Conservation (phyloP, 495 filamentous ascomycete species). For the Pseudotulostoma volvatum region DNA sequence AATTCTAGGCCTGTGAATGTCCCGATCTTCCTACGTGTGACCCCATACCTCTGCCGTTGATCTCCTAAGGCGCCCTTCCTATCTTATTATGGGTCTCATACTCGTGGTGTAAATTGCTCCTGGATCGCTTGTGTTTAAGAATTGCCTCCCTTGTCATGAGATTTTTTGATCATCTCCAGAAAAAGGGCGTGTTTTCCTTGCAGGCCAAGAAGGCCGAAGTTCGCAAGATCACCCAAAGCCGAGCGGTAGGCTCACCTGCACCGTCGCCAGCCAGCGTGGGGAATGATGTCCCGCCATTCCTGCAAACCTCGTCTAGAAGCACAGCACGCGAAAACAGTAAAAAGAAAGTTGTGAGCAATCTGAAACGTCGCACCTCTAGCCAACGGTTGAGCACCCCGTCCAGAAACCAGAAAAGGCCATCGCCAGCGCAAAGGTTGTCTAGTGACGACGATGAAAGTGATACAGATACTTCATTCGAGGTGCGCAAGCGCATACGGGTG, state of each 20-base stretch:
- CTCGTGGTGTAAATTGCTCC: slow-evolving; percentile 1
- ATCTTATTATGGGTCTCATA: too few relatives aligned
- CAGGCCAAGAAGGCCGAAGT: slow-evolving; percentile 34
- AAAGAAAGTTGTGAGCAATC: slow-evolving; percentile 20
- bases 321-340: slow-evolving; percentile 13
- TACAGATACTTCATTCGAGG: slow-evolving; percentile 28
- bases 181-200: slow-evolving; percentile 33
- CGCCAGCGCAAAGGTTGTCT: slow-evolving; percentile 30
- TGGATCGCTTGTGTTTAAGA: neutral
- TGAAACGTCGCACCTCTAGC: slow-evolving; percentile 19
- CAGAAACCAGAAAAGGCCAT: slow-evolving; percentile 28
- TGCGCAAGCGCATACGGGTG: slow-evolving; percentile 30
- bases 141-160: slow-evolving; percentile 22
- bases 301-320: slow-evolving; percentile 11
- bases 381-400: slow-evolving; percentile 19
- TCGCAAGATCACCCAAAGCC: slow-evolving; percentile 30
- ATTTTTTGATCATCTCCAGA: slow-evolving; percentile 40
- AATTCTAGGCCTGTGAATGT: too few relatives aligned
- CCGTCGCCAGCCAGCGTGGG: slow-evolving; percentile 4
- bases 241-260: too few relatives aligned
- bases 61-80: too few relatives aligned
- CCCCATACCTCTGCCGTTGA: too few relatives aligned
- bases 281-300: slow-evolving; percentile 5
- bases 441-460: slow-evolving; percentile 29
- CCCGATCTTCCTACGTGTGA: too few relatives aligned